These are phyloP conservation scores for Gossypium gossypioides DNA, from an alignment of 441 rosid genomes.

Conservation along the genomic window DNA sequence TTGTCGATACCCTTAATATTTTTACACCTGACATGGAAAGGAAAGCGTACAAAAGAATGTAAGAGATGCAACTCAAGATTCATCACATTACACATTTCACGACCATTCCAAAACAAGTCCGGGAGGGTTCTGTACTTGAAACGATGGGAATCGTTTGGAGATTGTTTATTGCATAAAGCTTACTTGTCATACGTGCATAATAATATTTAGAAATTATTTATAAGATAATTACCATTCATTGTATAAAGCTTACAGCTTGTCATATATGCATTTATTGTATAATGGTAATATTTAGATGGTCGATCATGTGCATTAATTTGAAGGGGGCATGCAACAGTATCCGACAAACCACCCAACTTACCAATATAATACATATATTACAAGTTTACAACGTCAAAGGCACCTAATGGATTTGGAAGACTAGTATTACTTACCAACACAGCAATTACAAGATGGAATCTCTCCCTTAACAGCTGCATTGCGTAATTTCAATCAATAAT, in stretches of 20 bases:
- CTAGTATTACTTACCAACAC: neutral
- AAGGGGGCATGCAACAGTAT: neutral
- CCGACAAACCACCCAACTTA: neutral
- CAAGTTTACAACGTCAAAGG: too few relatives aligned
- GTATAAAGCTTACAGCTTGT: neutral
- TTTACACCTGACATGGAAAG: too few relatives aligned
- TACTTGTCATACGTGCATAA: too few relatives aligned
- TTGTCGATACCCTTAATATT: too few relatives aligned
- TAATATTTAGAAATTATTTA: neutral
- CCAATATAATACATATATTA: neutral
- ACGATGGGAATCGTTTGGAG: neutral
- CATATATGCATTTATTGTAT: neutral
- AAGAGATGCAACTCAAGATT: too few relatives aligned
- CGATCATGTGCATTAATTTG: neutral
- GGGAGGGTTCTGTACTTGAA: neutral
- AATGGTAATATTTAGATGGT: neutral
- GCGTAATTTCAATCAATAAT: neutral
- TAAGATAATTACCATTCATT: neutral
- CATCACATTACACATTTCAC: too few relatives aligned
- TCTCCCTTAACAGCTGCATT: too few relatives aligned
- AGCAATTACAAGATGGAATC: neutral
- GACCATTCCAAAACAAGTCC: too few relatives aligned
- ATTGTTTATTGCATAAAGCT: neutral
- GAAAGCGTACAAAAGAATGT: too few relatives aligned
- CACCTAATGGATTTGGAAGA: too few relatives aligned